Base-by-base conservation (phyloP, 2,329 filamentous ascomycete species). In the Fonsecaea erecta region DNA sequence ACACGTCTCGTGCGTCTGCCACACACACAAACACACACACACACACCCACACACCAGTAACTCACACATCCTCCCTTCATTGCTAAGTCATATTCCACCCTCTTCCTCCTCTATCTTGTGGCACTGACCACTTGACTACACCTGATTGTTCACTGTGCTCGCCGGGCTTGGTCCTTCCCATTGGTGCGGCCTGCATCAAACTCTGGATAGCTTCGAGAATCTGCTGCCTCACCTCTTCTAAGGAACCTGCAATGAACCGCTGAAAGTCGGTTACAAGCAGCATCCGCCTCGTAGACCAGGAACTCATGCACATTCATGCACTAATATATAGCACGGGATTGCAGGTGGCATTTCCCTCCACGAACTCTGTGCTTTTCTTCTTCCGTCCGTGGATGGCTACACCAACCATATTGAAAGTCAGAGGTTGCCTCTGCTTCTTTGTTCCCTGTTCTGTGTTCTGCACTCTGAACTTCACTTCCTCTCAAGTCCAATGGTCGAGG, bases 161-260 rank as follows among this genome's bases (percentile, higher is more conserved):
- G 8, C 8, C 18, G 16, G 8, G 16, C 32, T 34, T 34, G 32
- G 12, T 34, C 3, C 3, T 11, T 34, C 32, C 32, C 32, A 34
- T 11, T 6, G 37, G 8, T 40, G 37, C n/a, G 16, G 37, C 16
- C 37, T 40, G 0, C 5, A 4, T n/a, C 43, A 11, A 48, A 21
- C 7, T 11, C 24, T 21, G 26, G 1, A 32, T 32, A 30, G 51
- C 51, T 4, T 8, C 26, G 12, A 3, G 51, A 24, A n/a, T 30
- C 51, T 32, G 51, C 51, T 30, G 51, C n/a, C 21, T 32, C 26
- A 30, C 26, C 30, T n/a, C 16, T 12, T 8, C 43, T 16, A 12
- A 21, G 9, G 51, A 53, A 6, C 51, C 51, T 53, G 26, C 51
- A 53, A 32, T 30, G n/a, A 53, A 53, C 51, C 51, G 51, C 32